Evolutionary conservation across 768 basidiomycete genomes (phyloP), one percentile per base, ranked within the genome.

Genomic region (Guyanaporus albipodus): DNA sequence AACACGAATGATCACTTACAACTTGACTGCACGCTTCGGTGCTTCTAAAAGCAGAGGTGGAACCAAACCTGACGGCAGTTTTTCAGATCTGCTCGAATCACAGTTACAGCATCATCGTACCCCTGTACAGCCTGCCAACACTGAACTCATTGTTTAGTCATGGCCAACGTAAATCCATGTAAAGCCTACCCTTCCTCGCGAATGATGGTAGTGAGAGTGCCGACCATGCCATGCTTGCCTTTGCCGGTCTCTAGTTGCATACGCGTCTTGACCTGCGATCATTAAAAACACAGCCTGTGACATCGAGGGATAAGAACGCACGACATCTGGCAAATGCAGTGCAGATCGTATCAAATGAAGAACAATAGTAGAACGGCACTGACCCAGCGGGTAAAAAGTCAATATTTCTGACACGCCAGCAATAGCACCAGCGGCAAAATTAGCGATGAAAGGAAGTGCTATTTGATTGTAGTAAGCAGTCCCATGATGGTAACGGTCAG

Each of bases 11-110:
- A 19, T 26, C 18, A 71, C 82, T 52, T 54, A 87, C 87, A 89
- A 90, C 78, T 98, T 99, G 38, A 93, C 89, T 14, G 96, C 96
- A 69, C 96, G 85, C 72, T 99, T 99, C 2, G 96, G 96, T 14
- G 96, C 96, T 69, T 99, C 96, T 36, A 99, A 73, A 59, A 98
- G 79, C 9, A 99, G 69, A 15, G 96, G 96, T 9, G 96, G 92
- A n/a, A 93, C 85, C 49, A 99, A 82, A 56, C 95, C 86, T 88
- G 42, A 17, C 26, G 38, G 36, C 22, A 19, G 11, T 18, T 22
- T 9, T 38, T 39, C 23, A 50, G 14, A 36, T 28, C 11, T 11
- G 23, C 7, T 10, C 29, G 32, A 24, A 24, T 26, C 6, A 17
- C 7, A 22, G 28, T 21, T 43, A 35, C 47, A 48, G 31, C 8